phyloP scores from a whole-genome alignment of 257 asterid species.

The Parsonsia alboflavescens region DNA sequence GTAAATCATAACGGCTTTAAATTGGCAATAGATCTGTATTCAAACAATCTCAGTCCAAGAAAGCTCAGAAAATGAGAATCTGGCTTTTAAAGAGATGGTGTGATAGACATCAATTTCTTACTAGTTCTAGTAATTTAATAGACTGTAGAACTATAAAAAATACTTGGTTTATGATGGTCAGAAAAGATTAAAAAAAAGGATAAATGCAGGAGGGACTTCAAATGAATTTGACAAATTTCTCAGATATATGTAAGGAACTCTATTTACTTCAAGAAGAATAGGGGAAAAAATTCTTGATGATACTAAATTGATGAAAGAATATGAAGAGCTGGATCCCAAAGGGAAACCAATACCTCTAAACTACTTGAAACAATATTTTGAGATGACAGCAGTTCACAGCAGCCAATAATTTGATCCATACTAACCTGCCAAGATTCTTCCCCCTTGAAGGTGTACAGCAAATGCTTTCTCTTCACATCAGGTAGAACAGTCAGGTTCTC shows the following conservation, averaged over 20 bases:
- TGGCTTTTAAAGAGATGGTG: neutral
- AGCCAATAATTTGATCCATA: neutral
- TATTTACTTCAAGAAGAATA: neutral
- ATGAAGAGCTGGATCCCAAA: neutral
- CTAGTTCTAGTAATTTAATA: neutral
- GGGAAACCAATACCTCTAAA: neutral
- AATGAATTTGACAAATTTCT: neutral
- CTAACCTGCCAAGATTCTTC: conserved; percentile 93
- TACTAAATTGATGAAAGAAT: neutral
- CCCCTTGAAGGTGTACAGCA: conserved; percentile 55
- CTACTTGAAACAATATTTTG: neutral
- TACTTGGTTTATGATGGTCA: neutral
- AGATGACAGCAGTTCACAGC: neutral
- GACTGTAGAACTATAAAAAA: neutral
- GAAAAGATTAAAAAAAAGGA: neutral
- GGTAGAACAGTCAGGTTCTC: conserved; percentile 54
- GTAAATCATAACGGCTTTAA: neutral
- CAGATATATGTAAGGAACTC: neutral
- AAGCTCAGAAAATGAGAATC: neutral
- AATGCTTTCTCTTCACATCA: conserved; percentile 58
- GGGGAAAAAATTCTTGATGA: neutral
- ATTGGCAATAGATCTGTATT: neutral
- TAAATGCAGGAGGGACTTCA: neutral
- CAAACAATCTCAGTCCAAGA: neutral
- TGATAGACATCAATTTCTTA: neutral